Percentiles rank a stretch among this genome's conserved stretches.
These are phyloP conservation scores for Passiflora organensis DNA, from an alignment of 345 rosid species.

Conservation along the genomic window DNA sequence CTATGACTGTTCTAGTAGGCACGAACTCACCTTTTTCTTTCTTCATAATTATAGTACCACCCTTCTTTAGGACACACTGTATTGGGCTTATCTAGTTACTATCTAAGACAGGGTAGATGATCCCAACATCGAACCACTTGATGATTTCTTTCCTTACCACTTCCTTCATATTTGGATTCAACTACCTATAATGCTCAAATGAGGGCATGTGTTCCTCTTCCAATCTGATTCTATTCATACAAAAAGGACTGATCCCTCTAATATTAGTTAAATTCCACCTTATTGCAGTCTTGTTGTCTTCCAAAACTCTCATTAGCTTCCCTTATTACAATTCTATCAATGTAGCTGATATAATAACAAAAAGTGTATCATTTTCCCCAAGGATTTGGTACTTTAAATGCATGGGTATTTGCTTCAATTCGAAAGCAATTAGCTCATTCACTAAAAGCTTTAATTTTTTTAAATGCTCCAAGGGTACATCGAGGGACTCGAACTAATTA, in stretches of 20 bases:
- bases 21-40: neutral
- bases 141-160: no score
- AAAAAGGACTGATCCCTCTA: no score
- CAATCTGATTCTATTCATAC: neutral
- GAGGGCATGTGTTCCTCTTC: no score
- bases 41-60: neutral
- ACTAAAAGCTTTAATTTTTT: no score
- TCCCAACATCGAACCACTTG: neutral
- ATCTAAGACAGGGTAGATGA: neutral
- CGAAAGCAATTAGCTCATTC: neutral
- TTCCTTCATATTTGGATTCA: no score
- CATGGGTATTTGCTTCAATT: neutral
- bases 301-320: neutral
- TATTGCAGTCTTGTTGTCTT: neutral
- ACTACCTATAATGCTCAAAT: no score
- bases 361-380: neutral
- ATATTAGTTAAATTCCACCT: neutral
- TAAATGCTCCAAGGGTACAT: no score
- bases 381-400: neutral
- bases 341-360: neutral
- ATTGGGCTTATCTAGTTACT: neutral
- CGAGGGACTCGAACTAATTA: no score
- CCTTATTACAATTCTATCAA: neutral
- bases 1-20: neutral
- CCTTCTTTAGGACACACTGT: neutral